Percentiles rank a stretch among this genome's conserved stretches.
Conservation (phyloP, 352 stramenopile species). For the Phytopythium helicoides region DNA sequence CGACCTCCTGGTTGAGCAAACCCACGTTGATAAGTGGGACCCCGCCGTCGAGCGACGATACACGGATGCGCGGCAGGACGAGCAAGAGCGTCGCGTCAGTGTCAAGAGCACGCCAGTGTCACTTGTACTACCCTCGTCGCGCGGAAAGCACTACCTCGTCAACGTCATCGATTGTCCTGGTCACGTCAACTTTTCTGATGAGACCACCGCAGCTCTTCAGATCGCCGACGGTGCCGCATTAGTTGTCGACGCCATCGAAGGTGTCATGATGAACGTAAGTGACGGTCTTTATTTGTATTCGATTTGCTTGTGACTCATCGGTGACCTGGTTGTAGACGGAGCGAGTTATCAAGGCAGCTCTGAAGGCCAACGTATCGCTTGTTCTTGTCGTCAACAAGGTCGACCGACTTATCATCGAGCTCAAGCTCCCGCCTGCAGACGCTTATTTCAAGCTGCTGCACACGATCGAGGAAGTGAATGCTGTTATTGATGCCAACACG, state of each 20-base stretch:
- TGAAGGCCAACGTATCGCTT: conserved; percentile 89
- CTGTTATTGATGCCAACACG: conserved; percentile 77
- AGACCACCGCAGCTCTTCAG: conserved; percentile 92
- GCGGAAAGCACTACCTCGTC: conserved; percentile 95
- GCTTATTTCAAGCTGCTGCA: conserved; percentile 98
- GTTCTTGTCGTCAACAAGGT: conserved; percentile 97
- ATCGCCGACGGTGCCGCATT: conserved; percentile 94
- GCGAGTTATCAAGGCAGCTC: conserved; percentile 90
- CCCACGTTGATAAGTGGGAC: conserved; percentile 83
- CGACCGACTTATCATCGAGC: conserved; percentile 98
- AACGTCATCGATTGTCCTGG: conserved; percentile 98
- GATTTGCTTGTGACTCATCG: no score
- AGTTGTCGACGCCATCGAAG: conserved; percentile 97
- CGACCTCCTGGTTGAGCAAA: conserved; percentile 91
- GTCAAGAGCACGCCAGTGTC: conserved; percentile 97
- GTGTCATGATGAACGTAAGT: conserved; percentile 95
- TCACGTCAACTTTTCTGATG: conserved; percentile 97
- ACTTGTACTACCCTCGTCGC: conserved; percentile 90
- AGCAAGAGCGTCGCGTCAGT: conserved; percentile 96
- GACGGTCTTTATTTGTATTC: conserved; percentile 2
- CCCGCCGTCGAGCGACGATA: conserved; percentile 83
- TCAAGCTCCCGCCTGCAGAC: conserved; percentile 97
- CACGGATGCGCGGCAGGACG: conserved; percentile 95
- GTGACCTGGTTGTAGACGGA: no score
- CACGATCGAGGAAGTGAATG: conserved; percentile 97